A percentile compares a stretch with the other conserved stretches of the same genome.
Evolutionary conservation across 2,329 filamentous ascomycete species (phyloP).

Genomic region (Tolypocladium cylindrosporum): DNA sequence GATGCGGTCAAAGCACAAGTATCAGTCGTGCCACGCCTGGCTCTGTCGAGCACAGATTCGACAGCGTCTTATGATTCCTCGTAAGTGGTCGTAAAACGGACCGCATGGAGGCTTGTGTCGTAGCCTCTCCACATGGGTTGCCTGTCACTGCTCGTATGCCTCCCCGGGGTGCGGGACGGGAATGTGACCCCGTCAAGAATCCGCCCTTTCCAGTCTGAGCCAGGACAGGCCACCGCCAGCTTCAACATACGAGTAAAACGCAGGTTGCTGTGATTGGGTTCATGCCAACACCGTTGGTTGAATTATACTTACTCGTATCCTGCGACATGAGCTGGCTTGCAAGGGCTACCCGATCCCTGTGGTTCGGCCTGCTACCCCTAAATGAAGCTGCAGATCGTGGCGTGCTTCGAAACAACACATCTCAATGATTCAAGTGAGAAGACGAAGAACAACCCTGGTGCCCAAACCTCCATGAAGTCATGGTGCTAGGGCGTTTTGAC

Average conservation of each 20-base stretch:
- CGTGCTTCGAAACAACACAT: not conserved
- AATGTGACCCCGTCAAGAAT: not conserved
- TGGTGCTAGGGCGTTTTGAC: not conserved
- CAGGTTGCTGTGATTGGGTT: not conserved
- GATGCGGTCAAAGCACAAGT: not conserved
- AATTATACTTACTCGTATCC: too few species aligned
- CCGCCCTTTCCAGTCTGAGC: not conserved
- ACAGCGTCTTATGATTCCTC: not conserved
- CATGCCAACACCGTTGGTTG: not conserved
- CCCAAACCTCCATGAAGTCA: not conserved
- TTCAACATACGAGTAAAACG: not conserved
- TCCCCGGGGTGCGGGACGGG: not conserved
- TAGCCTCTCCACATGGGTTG: not conserved
- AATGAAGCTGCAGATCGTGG: not conserved
- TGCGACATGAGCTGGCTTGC: not conserved
- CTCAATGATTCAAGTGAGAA: not conserved
- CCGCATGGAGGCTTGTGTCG: not conserved
- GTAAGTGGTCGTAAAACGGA: not conserved
- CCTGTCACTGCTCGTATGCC: not conserved
- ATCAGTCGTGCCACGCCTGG: not conserved
- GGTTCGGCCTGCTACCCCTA: not conserved
- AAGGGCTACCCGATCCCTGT: not conserved
- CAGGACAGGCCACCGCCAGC: not conserved
- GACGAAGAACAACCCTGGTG: not conserved
- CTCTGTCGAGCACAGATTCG: not conserved